Conservation (phyloP, 2,329 filamentous ascomycete genomes). For the Neopestalotiopsis clavispora region DNA sequence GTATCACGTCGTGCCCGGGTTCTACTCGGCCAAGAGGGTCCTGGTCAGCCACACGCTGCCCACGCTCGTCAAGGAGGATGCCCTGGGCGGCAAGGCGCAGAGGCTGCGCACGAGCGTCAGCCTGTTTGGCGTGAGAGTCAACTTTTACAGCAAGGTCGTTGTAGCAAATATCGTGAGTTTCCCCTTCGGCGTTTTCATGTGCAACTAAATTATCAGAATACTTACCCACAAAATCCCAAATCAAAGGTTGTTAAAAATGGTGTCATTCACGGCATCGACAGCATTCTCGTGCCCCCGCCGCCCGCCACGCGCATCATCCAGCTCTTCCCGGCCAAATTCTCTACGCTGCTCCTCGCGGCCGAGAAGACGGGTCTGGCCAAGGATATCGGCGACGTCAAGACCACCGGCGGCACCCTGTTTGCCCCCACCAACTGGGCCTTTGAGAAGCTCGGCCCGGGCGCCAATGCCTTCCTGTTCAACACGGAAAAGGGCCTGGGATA, state of each 20-base stretch:
- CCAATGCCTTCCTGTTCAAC: slow-evolving; percentile 86
- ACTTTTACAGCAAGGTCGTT: slow-evolving; percentile 77
- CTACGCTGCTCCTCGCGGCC: slow-evolving; percentile 76
- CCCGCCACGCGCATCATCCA: slow-evolving; percentile 52
- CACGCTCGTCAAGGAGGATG: slow-evolving; percentile 63
- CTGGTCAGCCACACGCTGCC: slow-evolving; percentile 76
- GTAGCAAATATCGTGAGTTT: slow-evolving; percentile 69
- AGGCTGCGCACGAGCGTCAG: slow-evolving; percentile 72
- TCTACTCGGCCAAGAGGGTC: slow-evolving; percentile 70
- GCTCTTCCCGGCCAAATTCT: slow-evolving; percentile 77
- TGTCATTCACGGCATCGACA: slow-evolving; percentile 78
- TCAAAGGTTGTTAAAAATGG: slow-evolving; percentile 76
- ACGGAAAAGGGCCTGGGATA: slow-evolving; percentile 75
- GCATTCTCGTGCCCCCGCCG: slow-evolving; percentile 78
- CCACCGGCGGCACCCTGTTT: slow-evolving; percentile 76
- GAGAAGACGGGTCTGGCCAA: slow-evolving; percentile 74
- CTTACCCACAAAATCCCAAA: not conserved
- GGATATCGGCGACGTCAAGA: slow-evolving; percentile 58
- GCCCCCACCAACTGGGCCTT: slow-evolving; percentile 85
- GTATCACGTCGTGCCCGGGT: slow-evolving; percentile 76
- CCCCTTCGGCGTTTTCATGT: no score
- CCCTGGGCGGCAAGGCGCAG: slow-evolving; percentile 70
- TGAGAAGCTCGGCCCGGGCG: slow-evolving; percentile 69
- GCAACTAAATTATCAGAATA: not conserved
- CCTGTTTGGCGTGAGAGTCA: slow-evolving; percentile 69